Evolutionary conservation across 1,284 basidiomycete species (phyloP).

Genomic region (Ganoderma sinense): DNA sequence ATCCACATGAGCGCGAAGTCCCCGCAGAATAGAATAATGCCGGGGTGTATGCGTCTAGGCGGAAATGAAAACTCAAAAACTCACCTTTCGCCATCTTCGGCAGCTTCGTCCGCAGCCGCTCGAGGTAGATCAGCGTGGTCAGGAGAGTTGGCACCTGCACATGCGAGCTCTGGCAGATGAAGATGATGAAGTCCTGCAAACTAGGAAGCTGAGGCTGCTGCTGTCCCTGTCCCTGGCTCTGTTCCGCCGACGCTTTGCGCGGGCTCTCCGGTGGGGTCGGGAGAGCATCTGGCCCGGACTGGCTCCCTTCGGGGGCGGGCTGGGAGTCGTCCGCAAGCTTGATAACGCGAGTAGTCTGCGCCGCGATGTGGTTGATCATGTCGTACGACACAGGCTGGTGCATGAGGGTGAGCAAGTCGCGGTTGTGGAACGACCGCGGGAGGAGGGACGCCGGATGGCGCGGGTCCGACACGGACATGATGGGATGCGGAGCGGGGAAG

Average conservation of each 20-base stretch:
- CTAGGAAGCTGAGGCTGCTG: slow-evolving; percentile 57
- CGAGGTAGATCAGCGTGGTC: slow-evolving; percentile 92
- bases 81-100: slow-evolving; percentile 88
- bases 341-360: slow-evolving; percentile 71
- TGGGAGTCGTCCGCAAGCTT: slow-evolving; percentile 58
- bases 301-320: slow-evolving; percentile 28
- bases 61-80: slow-evolving; percentile 23
- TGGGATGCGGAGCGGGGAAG: slow-evolving; percentile 8
- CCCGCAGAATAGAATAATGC: slow-evolving; percentile 15
- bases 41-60: slow-evolving; percentile 11
- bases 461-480: slow-evolving; percentile 34
- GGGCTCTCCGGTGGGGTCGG: slow-evolving; percentile 65
- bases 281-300: slow-evolving; percentile 35
- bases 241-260: slow-evolving; percentile 50
- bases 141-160: slow-evolving; percentile 94
- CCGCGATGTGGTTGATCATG: slow-evolving; percentile 83
- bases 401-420: slow-evolving; percentile 76
- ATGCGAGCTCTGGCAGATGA: slow-evolving; percentile 86
- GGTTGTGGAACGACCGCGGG: slow-evolving; percentile 47
- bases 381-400: slow-evolving; percentile 79
- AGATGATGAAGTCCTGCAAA: slow-evolving; percentile 89
- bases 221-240: slow-evolving; percentile 38
- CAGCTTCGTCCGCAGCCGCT: slow-evolving; percentile 83
- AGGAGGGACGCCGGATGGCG: slow-evolving; percentile 38
- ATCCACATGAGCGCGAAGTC: slow-evolving; percentile 3